Evolutionary conservation across 768 basidiomycete genomes (phyloP).

Genomic region (Trametes maxima): DNA sequence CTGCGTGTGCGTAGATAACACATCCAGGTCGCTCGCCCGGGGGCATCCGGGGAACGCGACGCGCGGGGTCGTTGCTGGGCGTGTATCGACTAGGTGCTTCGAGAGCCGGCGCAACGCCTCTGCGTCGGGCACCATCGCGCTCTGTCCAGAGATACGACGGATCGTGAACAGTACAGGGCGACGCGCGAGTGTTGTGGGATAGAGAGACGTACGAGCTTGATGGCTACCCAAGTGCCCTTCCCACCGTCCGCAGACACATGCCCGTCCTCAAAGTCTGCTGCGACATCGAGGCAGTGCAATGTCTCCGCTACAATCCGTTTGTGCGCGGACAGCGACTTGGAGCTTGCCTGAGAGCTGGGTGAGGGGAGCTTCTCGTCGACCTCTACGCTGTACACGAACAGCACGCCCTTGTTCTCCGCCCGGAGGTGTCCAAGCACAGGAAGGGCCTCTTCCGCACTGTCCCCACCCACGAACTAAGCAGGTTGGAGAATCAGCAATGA

Average conservation of each 20-base stretch:
- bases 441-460: constrained; percentile 68
- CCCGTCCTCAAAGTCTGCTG: constrained; percentile 77
- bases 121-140: constrained; percentile 68
- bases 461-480: constrained; percentile 86
- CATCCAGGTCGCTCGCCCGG: constrained; percentile 55
- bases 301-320: constrained; percentile 76
- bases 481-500: neutral
- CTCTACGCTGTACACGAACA: constrained; percentile 90
- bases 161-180: neutral
- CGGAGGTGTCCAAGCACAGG: constrained; percentile 67
- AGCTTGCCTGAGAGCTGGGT: constrained; percentile 20
- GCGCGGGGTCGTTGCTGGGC: constrained; percentile 35
- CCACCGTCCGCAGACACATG: constrained; percentile 31
- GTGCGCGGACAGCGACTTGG: constrained; percentile 42
- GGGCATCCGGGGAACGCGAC: constrained; percentile 75
- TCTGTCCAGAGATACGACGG: constrained; percentile 40
- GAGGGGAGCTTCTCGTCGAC: constrained; percentile 64
- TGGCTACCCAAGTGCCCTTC: constrained; percentile 78
- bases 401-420: constrained; percentile 67
- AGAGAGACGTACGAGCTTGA: constrained; percentile 67
- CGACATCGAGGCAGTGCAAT: constrained; percentile 72
- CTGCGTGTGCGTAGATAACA: constrained; percentile 38
- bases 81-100: constrained; percentile 51
- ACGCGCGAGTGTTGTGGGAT: neutral
- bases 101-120: constrained; percentile 65